Evolutionary conservation across 108 stramenopile species (phyloP), one percentile per base, ranked within the genome.

Genomic region (Nitzschia sp.): DNA sequence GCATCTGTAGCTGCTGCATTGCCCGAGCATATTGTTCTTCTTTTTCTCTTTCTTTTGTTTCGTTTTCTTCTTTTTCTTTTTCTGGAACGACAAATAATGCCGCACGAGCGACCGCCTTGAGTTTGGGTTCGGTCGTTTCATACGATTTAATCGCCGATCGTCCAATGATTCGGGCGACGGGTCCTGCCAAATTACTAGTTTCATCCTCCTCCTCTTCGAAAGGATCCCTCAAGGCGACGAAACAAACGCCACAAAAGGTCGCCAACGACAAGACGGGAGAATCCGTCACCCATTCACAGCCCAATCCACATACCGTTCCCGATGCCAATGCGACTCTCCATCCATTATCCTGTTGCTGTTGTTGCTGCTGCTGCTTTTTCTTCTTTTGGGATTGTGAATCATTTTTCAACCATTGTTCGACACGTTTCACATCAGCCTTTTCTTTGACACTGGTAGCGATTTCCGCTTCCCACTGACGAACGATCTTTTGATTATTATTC

Each of bases 171-270:
- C 78, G 41, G 2, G 78, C 72, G 2, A 64, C 9, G 26, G 78
- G 53, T 32, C 78, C 78, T 9, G 72, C 61, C 48, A 50, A 4
- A 41, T 6, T 6, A 11, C 38, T 13, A 41, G 38, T 13, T 16
- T 41, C 58, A 36, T 53, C 36, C 0, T 63, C 73, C 45, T 79
- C 78, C 33, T 70, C 69, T 22, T 75, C 73, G 21, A 79, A 27
- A 22, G 78, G 78, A 46, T 79, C 78, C 19, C 73, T 23, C 25
- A 57, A 58, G 17, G 73, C 78, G 1, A 75, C 52, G 45, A 70
- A 48, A 47, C 70, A 66, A 22, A 71, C 63, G 34, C 50, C 53
- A 9, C 57, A 44, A 0, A 73, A 68, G 19, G 48, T 21, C 48
- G 48, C 19, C 48, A 50, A 11, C 4, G 48, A 50, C 8, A 50